Evolutionary conservation across 805 yeast genomes (phyloP).

Genomic region (Pichia californica): DNA sequence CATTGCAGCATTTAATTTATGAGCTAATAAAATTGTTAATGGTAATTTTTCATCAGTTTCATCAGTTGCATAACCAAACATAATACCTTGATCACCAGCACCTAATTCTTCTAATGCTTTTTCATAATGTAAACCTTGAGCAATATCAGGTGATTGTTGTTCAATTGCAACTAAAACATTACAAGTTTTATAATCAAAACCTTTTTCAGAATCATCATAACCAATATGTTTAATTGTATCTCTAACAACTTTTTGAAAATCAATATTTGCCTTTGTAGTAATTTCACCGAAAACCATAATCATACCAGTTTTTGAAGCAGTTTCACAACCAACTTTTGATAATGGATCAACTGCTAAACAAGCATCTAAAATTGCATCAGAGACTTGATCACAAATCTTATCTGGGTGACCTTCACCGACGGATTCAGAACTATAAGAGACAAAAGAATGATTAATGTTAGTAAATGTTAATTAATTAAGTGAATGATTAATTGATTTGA

Average conservation of each 20-base stretch:
- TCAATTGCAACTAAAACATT: slow-evolving; percentile 98
- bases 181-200: slow-evolving; percentile 99
- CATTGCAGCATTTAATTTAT: slow-evolving; percentile 92
- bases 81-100: slow-evolving; percentile 99
- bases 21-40: slow-evolving; percentile 88
- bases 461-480: background rate
- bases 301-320: slow-evolving; percentile 99
- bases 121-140: slow-evolving; percentile 98
- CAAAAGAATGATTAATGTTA: background rate
- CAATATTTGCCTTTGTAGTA: slow-evolving; percentile 92
- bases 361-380: slow-evolving; percentile 97
- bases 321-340: slow-evolving; percentile 98
- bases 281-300: slow-evolving; percentile 99
- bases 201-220: slow-evolving; percentile 92
- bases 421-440: slow-evolving; percentile 65
- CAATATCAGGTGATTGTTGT: slow-evolving; percentile 98
- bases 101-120: slow-evolving; percentile 94
- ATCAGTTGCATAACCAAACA: slow-evolving; percentile 99
- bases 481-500: too few species aligned
- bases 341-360: slow-evolving; percentile 93
- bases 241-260: slow-evolving; percentile 96
- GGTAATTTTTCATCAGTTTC: slow-evolving; percentile 98
- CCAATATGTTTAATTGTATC: slow-evolving; percentile 98
- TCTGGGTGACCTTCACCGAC: slow-evolving; percentile 96
- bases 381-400: slow-evolving; percentile 97